Evolutionary conservation across 768 basidiomycete species (phyloP), one percentile per base, ranked within the genome.

Genomic region (Artomyces pyxidatus): DNA sequence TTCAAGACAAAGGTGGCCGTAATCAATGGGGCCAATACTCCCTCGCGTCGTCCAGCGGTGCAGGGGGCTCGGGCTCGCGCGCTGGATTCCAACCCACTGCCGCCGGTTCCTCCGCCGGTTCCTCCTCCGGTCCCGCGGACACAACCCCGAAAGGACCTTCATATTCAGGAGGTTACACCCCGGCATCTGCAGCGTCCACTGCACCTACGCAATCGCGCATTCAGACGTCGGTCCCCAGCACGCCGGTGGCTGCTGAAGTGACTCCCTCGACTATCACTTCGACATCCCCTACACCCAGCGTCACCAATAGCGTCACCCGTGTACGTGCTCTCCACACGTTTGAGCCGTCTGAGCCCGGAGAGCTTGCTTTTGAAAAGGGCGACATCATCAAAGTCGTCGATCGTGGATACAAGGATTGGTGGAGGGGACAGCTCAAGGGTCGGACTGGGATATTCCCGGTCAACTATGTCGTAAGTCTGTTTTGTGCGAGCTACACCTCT

Each of bases 321-420:
- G 95, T 95, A 6, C 76, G 85, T 28, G 95, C 94, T 0, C 62
- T 98, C 53, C 93, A 95, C 60, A 78, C 84, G 0, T 98, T 97
- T 56, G 81, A 87, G 42, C 85, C 92, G 0, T 82, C 85, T 0
- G 90, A 94, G 58, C 76, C 83, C 0, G 93, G 92, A 10, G 95
- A 98, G 62, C 75, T 98, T 1, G 82, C 84, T 1, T 95, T 98
- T 60, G 85, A 90, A 44, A 86, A 85, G 56, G 95, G 93, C 2
- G 94, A 96, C 55, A 73, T 95, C 40, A 92, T 97, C 71, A 91
- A 92, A 60, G 94, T 98, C 12, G 83, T 97, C 21, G 92, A 96
- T 63, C 80, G 91, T 22, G 86, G 85, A 21, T 95, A 95, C 65
- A 86, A 89, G 58, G 92, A 96, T 62, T 98, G 95, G 95, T 97